These are phyloP conservation scores for Bullera alba DNA, from an alignment of 768 basidiomycete genomes.

Conservation along the genomic window DNA sequence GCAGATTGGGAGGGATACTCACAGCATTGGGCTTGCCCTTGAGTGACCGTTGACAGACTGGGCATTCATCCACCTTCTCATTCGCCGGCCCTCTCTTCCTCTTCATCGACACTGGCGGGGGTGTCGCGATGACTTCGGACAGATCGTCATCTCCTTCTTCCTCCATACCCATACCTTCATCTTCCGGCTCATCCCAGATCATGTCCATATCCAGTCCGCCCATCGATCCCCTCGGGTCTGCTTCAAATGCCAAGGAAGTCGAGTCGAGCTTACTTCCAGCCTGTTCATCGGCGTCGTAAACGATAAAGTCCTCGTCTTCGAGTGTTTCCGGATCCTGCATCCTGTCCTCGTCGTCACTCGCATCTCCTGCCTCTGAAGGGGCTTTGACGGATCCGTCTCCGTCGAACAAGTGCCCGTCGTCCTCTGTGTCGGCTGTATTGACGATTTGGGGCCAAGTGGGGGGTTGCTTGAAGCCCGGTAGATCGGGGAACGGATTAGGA, in stretches of 20 bases:
- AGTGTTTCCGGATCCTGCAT: neutral
- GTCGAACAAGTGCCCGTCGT: constrained; percentile 2
- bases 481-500: constrained; percentile 11
- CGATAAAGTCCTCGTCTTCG: neutral
- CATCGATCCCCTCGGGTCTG: no score
- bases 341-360: constrained; percentile 8
- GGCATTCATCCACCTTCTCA: constrained; percentile 30
- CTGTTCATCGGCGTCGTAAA: no score
- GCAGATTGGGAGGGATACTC: constrained; percentile 10
- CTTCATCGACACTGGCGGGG: neutral
- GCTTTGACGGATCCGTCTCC: neutral
- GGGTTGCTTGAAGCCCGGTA: constrained; percentile 24
- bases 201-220: constrained; percentile 46
- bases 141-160: constrained; percentile 35
- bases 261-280: no score
- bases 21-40: constrained; percentile 36
- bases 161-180: constrained; percentile 53
- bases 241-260: no score
- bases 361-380: neutral
- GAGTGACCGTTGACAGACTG: constrained; percentile 34
- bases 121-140: constrained; percentile 18
- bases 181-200: constrained; percentile 69
- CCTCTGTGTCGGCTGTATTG: constrained; percentile 15
- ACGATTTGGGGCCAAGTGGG: constrained; percentile 35
- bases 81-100: neutral